Conservation (phyloP, 371 early-diverging fungal genomes). For the Syncephalis fuscata region DNA sequence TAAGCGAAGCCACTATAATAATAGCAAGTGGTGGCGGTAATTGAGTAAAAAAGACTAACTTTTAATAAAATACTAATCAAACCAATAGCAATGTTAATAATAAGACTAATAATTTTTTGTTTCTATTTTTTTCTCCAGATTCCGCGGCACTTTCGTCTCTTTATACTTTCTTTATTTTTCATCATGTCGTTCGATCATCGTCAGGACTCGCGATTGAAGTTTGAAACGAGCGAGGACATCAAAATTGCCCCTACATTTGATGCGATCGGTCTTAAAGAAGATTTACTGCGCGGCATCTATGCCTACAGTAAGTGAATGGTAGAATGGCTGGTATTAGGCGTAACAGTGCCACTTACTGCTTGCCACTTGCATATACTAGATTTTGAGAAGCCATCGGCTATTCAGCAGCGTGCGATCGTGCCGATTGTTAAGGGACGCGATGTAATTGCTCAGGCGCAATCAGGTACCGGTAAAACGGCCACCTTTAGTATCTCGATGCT, state of each 20-base stretch:
- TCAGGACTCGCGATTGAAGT: constrained; percentile 38
- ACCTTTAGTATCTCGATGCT: constrained; percentile 98
- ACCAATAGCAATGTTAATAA: no score
- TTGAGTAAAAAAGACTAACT: no score
- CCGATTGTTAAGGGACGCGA: constrained; percentile 88
- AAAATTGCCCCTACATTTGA: constrained; percentile 78
- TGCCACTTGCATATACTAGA: constrained; percentile 15
- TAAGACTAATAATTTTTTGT: no score
- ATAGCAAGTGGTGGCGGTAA: no score
- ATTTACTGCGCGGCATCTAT: constrained; percentile 93
- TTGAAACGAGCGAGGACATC: constrained; percentile 50
- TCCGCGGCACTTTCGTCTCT: no score
- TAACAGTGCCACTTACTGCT: background rate
- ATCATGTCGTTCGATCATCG: constrained; percentile 8
- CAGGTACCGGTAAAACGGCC: constrained; percentile 99
- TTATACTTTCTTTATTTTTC: no score
- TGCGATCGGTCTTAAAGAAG: constrained; percentile 81
- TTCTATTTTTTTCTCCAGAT: no score
- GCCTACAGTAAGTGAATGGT: constrained; percentile 54
- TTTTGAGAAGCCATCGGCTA: constrained; percentile 88
- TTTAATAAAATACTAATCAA: no score
- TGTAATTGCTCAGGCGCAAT: constrained; percentile 99
- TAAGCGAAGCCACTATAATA: no score
- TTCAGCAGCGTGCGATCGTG: constrained; percentile 95
- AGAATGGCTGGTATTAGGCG: background rate